These are phyloP conservation scores for Coniochaeta sp. DNA, from an alignment of 2,329 filamentous ascomycete genomes.

Conservation along the genomic window DNA sequence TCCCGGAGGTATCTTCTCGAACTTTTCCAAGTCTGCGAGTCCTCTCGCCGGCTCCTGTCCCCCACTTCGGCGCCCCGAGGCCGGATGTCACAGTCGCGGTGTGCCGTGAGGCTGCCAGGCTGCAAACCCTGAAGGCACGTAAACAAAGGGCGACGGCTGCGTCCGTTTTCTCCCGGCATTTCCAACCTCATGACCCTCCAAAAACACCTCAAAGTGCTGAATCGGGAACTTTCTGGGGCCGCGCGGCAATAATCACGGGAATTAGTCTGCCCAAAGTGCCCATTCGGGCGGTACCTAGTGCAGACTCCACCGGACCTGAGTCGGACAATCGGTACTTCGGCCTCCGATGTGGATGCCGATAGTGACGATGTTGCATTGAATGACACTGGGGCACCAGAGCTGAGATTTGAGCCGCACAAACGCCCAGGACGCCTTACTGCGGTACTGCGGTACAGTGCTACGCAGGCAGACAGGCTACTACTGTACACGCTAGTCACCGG, in stretches of 20 bases:
- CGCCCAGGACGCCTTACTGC: background rate
- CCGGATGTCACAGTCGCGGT: background rate
- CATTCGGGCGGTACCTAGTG: background rate
- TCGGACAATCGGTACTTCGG: background rate
- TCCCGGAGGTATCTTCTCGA: background rate
- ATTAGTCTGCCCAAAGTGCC: background rate
- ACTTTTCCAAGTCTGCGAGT: too few relatives aligned
- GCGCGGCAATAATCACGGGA: background rate
- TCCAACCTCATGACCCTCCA: background rate
- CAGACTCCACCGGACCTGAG: background rate
- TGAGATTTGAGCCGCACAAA: background rate
- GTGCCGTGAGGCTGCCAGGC: background rate
- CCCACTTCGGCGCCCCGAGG: background rate
- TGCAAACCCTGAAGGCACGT: too few relatives aligned
- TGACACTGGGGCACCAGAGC: background rate
- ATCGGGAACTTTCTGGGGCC: background rate
- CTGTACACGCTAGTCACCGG: background rate
- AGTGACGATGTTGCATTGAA: background rate
- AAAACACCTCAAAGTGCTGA: background rate
- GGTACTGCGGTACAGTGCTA: background rate
- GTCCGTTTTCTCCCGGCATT: background rate
- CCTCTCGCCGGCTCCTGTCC: background rate
- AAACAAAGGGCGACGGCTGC: background rate
- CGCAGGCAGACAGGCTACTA: too few relatives aligned
- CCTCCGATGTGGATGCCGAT: background rate